Evolutionary conservation across 1,139 yeast genomes (phyloP).

Genomic region (Yamadazyma membranifaciens): DNA sequence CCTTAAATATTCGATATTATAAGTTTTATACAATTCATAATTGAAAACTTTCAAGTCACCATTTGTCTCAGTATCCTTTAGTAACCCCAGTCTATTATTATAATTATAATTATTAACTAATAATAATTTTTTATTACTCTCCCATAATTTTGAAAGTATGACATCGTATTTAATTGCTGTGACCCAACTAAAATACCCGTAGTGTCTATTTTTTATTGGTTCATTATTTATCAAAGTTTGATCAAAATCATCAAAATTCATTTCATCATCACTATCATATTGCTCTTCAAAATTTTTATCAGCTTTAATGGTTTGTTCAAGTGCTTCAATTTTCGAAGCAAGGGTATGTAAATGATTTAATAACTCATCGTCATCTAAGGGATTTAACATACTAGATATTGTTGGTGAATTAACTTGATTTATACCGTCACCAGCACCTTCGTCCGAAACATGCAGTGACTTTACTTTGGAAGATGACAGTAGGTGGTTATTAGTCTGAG

Average conservation of each 20-base stretch:
- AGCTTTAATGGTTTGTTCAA: conserved; percentile 6
- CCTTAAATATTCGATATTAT: neutral
- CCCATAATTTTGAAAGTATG: conserved; percentile 18
- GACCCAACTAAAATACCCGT: conserved; percentile 38
- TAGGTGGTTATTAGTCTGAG: neutral
- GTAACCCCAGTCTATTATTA: neutral
- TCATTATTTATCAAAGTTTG: conserved; percentile 1
- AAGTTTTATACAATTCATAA: neutral
- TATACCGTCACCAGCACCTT: neutral
- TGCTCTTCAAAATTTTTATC: conserved; percentile 4
- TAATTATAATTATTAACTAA: neutral
- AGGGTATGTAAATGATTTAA: conserved; percentile 2
- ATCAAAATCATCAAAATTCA: conserved; percentile 4
- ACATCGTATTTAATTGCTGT: conserved; percentile 28
- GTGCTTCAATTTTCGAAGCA: conserved; percentile 6
- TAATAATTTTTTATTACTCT: neutral
- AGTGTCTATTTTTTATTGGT: conserved; percentile 16
- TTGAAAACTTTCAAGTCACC: neutral
- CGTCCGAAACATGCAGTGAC: neutral
- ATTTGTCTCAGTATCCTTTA: neutral
- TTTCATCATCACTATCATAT: conserved; percentile 11
- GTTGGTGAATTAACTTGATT: conserved; percentile 1
- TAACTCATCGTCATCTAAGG: conserved; percentile 4
- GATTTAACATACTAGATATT: neutral
- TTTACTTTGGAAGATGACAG: neutral